phyloP scores from a whole-genome alignment of 176 grass and related monocot species.

The Phoenix dactylifera region DNA sequence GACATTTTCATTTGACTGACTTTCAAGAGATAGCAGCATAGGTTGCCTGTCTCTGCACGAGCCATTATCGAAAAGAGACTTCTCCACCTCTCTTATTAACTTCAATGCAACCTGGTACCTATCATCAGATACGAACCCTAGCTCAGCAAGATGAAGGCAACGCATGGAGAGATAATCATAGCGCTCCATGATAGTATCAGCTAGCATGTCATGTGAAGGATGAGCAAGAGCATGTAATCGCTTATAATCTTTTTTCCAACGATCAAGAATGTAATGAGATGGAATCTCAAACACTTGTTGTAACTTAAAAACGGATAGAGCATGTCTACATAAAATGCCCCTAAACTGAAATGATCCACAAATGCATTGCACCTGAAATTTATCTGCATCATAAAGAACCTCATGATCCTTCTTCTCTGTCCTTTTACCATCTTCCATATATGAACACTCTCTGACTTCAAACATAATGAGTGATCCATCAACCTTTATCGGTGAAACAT shows the following conservation, averaged over 20 bases:
- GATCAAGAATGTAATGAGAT: conserved; percentile 57
- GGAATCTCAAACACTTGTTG: conserved; percentile 89
- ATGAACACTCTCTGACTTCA: conserved; percentile 86
- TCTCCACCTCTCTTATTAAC: conserved; percentile 74
- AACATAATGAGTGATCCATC: conserved; percentile 45
- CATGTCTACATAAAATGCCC: conserved; percentile 89
- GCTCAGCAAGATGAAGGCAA: conserved; percentile 46
- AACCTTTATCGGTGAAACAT: conserved; percentile 62
- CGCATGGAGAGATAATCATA: conserved; percentile 42
- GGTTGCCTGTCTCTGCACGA: conserved; percentile 50
- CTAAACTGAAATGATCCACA: conserved; percentile 80
- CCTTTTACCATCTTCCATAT: conserved; percentile 76
- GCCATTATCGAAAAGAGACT: conserved; percentile 56
- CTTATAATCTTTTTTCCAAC: conserved; percentile 89
- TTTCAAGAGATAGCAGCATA: conserved; percentile 64
- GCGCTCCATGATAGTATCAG: conserved; percentile 30
- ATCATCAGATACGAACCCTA: conserved; percentile 77
- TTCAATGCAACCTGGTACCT: conserved; percentile 77
- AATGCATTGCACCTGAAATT: conserved; percentile 50
- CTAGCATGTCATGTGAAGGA: conserved; percentile 26
- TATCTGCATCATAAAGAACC: conserved; percentile 62
- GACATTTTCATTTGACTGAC: conserved; percentile 54
- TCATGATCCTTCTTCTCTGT: conserved; percentile 59
- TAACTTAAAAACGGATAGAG: conserved; percentile 76
- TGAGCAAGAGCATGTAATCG: conserved; percentile 47